Evolutionary conservation across 1,284 basidiomycete genomes (phyloP), one percentile per base, ranked within the genome.

Genomic region (Xerocomus minutiporus): DNA sequence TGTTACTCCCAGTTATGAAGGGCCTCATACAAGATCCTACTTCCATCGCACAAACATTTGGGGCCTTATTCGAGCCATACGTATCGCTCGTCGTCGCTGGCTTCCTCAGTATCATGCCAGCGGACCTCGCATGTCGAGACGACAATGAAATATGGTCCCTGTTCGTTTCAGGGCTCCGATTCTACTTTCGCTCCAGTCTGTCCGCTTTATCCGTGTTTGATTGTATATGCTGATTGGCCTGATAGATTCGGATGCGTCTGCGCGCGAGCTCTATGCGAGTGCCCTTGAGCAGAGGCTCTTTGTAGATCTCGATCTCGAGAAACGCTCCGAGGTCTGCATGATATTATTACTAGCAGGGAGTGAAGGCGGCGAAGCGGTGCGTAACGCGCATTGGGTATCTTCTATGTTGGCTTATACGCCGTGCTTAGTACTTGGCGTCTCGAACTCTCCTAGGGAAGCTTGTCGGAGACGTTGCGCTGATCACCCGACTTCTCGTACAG

Each of bases 1-100:
- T 85, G 50, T 69, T 96, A 2, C 63, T 81, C 8, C 84, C 88
- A 0, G 76, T 85, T 6, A 71, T 91, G 38, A 75, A 81, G 54
- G 55, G 57, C 0, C 61, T 88, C 11, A 61, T 71, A 3, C 67
- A 73, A 42, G 65, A 71, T 35, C 39, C 59, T 26, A 34, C 42
- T 44, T 26, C 55, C 13, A 26, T 54, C 32, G 46, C 54, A 20
- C 31, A 60, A 13, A 52, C 56, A 54, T 63, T 67, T 26, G 68
- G 67, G 36, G 23, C 61, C 17, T 61, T 54, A 8, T 66, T 68
- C 7, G 72, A 77, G 42, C 70, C 74, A 4, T 78, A 86, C 48
- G 67, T 73, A 3, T 68, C 72, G 12, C 72, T 84, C 5, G 63
- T 85, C 5, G 66, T 86, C 12, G 74, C 78, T 1, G 75, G 76